phyloP scores from a whole-genome alignment of 2,329 filamentous ascomycete genomes.

The Gaeumannomyces tritici region DNA sequence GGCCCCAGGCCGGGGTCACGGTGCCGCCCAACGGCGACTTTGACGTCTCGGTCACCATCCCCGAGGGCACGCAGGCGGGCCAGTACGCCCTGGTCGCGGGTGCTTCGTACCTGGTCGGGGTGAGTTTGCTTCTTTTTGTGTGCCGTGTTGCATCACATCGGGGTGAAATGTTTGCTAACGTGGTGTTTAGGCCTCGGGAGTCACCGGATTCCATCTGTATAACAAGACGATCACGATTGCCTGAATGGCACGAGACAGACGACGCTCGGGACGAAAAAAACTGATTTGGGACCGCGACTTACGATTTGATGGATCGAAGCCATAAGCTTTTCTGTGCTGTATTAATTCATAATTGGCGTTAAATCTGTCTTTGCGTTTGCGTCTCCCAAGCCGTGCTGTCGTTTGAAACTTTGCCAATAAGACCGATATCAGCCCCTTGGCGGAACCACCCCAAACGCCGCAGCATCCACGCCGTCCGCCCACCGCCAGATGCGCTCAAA shows the following conservation, averaged over 20 bases:
- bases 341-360: too few relatives aligned
- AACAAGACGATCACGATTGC: background rate
- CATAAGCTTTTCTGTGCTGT: too few relatives aligned
- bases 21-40: background rate
- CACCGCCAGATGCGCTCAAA: background rate
- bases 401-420: too few relatives aligned
- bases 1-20: background rate
- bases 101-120: background rate
- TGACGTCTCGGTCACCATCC: background rate
- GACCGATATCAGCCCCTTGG: too few relatives aligned
- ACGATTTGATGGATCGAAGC: too few relatives aligned
- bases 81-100: background rate
- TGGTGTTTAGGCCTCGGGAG: background rate
- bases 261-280: too few relatives aligned
- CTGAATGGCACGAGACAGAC: background rate
- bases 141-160: too few relatives aligned
- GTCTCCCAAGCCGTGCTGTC: too few relatives aligned
- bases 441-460: background rate
- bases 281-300: too few relatives aligned
- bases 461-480: background rate
- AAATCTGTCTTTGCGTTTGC: too few relatives aligned
- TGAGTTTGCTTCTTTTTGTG: background rate
- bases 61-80: background rate
- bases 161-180: too few relatives aligned
- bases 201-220: background rate